Evolutionary conservation across 2,329 filamentous ascomycete species (phyloP), one percentile per base, ranked within the genome.

Genomic region (Zopfia rhizophila): DNA sequence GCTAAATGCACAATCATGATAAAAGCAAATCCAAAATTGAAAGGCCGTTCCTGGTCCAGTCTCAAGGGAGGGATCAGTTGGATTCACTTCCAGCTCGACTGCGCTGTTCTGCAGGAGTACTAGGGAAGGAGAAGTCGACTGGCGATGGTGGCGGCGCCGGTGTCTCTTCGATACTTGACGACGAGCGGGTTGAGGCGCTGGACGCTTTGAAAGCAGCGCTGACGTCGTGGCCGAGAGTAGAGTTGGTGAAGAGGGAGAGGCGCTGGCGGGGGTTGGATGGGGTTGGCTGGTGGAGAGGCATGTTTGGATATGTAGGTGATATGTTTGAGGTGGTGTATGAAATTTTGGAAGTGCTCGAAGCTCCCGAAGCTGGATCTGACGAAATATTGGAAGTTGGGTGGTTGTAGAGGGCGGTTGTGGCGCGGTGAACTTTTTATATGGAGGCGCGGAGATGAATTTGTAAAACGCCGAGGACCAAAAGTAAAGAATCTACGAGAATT

Each of bases 161-260:
- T 1, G 69, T 72, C 57, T 72, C 70, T 55, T 63, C 61, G 52
- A 68, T 59, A 23, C 63, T 58, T 37, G 54, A 46, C 8, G 48
- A 53, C 31, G 59, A 54, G 53, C 65, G 66, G 7, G 61, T 62
- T 22, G 53, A 45, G 18, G 63, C 48, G 40, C 57, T 52, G 5
- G 67, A 69, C 42, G 70, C 68, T 50, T 73, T 71, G 61, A 73
- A 65, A 10, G 70, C 70, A 12, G 69, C 72, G 46, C 66, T 68
- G 40, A 73, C 66, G 51, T 73, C 71, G 61, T 69, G 69, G 44
- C 70, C 68, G 38, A 74, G 70, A 1, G 68, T 68, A 16, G 68
- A 63, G 62, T 72, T 69, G 43, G 69, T 72, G 54, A 71, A 60
- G 66, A 74, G 67, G 38, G 70, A 72, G 51, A 74, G 72, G 61